phyloP scores from a whole-genome alignment of 2,329 filamentous ascomycete genomes.

The Fusarium fujikuroi region DNA sequence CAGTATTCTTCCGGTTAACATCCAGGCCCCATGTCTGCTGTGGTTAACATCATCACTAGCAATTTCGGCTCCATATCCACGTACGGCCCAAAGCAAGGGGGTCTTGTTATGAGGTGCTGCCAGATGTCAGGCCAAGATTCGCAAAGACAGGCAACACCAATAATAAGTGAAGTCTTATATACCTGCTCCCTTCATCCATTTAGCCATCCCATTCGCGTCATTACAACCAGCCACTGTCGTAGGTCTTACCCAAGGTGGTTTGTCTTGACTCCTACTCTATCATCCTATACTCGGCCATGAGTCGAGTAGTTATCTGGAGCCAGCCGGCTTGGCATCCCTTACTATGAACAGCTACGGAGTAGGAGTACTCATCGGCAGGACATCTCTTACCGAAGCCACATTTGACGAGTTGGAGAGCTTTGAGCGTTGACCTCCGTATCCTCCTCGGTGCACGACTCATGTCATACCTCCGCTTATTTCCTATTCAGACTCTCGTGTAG shows the following conservation, averaged over 20 bases:
- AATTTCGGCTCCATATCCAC: conserved; percentile 19
- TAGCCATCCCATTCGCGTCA: neutral
- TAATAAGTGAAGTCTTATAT: conserved; percentile 28
- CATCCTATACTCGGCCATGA: conserved; percentile 20
- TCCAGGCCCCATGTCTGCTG: neutral
- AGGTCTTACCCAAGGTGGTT: conserved; percentile 9
- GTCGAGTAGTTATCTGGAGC: conserved; percentile 19
- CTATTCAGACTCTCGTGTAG: neutral
- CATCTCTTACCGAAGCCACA: conserved; percentile 5
- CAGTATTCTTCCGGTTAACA: conserved; percentile 1
- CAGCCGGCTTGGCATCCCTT: conserved; percentile 33
- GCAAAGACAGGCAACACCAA: conserved; percentile 24
- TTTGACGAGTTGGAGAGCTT: conserved; percentile 13
- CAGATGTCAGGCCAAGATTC: conserved; percentile 11
- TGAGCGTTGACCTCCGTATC: conserved; percentile 7
- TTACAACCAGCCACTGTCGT: conserved; percentile 7
- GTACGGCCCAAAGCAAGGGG: conserved; percentile 18
- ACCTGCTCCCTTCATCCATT: conserved; percentile 2
- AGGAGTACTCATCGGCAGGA: neutral
- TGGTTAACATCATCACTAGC: conserved; percentile 12
- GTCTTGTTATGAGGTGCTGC: conserved; percentile 11
- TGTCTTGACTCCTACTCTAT: conserved; percentile 26
- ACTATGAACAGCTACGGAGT: neutral
- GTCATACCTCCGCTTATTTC: conserved; percentile 17
- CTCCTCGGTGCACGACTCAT: conserved; percentile 28